Evolutionary conservation across 2,329 filamentous ascomycete species (phyloP).

Genomic region (Cladosporium sphaerospermum): DNA sequence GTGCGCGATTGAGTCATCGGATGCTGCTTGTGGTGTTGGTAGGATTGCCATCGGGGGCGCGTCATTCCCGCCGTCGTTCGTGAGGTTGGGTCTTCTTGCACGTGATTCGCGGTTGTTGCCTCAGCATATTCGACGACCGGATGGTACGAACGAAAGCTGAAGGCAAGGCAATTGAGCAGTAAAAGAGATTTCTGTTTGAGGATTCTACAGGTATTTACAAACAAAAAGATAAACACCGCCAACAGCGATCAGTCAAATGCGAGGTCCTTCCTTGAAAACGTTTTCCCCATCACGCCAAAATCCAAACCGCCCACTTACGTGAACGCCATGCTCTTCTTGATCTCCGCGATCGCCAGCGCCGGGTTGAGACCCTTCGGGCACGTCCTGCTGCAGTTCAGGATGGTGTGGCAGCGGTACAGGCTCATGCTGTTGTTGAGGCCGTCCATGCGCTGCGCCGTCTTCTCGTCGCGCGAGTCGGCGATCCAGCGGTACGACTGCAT

Average conservation of each 20-base stretch:
- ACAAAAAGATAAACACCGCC: neutral
- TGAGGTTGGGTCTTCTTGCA: too few relatives aligned
- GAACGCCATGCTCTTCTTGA: slow-evolving; percentile 91
- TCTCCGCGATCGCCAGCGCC: slow-evolving; percentile 88
- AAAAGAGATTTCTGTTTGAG: too few relatives aligned
- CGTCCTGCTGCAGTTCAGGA: slow-evolving; percentile 95
- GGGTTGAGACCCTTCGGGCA: slow-evolving; percentile 99
- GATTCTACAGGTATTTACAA: neutral
- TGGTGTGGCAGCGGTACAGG: slow-evolving; percentile 97
- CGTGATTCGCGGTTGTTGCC: too few relatives aligned
- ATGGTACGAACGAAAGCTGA: too few relatives aligned
- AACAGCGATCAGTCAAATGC: neutral
- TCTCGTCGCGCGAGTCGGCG: slow-evolving; percentile 88
- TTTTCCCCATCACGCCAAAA: neutral
- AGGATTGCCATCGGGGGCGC: too few relatives aligned
- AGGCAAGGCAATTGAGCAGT: too few relatives aligned
- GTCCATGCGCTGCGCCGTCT: slow-evolving; percentile 77
- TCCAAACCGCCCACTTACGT: slow-evolving; percentile 15
- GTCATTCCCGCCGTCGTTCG: too few relatives aligned
- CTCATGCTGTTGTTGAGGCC: slow-evolving; percentile 98
- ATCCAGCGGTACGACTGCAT: slow-evolving; percentile 98
- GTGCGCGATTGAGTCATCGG: too few relatives aligned
- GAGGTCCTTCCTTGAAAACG: neutral
- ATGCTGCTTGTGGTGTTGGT: too few relatives aligned
- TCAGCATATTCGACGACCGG: too few relatives aligned